Conservation (phyloP, 2,329 filamentous ascomycete genomes). For the Hypoxylon rubiginosum region DNA sequence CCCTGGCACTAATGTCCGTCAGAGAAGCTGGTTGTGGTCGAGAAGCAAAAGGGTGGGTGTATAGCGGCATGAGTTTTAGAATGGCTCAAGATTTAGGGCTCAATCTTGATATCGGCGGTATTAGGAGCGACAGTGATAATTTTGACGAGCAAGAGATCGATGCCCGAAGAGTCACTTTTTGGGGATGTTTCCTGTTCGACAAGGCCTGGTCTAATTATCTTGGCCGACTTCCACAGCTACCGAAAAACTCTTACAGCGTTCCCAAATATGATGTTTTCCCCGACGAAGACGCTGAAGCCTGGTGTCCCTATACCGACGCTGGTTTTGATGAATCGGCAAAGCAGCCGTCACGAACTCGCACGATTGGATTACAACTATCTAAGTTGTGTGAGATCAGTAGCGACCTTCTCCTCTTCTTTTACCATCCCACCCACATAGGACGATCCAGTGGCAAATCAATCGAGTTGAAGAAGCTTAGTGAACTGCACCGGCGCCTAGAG, state of each 20-base stretch:
- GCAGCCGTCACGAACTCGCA: conserved; percentile 86
- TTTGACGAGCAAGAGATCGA: conserved; percentile 88
- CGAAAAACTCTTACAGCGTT: conserved; percentile 82
- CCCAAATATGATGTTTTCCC: conserved; percentile 93
- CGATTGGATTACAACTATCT: conserved; percentile 84
- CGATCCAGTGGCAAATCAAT: conserved; percentile 78
- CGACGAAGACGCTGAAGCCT: conserved; percentile 84
- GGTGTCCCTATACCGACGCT: conserved; percentile 89
- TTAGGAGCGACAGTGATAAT: conserved; percentile 68
- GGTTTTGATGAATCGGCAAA: conserved; percentile 79
- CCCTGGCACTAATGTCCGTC: conserved; percentile 94
- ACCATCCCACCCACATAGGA: conserved; percentile 80
- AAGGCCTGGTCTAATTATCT: conserved; percentile 99
- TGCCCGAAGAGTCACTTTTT: conserved; percentile 91
- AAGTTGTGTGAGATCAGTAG: conserved; percentile 93
- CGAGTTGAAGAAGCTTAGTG: conserved; percentile 92
- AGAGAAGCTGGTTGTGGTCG: conserved; percentile 93
- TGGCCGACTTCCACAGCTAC: conserved; percentile 88
- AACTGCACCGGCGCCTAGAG: conserved; percentile 90
- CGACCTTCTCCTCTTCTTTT: conserved; percentile 90
- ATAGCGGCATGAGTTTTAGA: conserved; percentile 97
- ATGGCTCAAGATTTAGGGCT: conserved; percentile 97
- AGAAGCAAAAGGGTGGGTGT: conserved; percentile 97
- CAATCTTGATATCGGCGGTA: conserved; percentile 82
- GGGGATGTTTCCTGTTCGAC: conserved; percentile 98